Evolutionary conservation across 2,329 filamentous ascomycete genomes (phyloP).

Genomic region (Colletotrichum euphorbiae): DNA sequence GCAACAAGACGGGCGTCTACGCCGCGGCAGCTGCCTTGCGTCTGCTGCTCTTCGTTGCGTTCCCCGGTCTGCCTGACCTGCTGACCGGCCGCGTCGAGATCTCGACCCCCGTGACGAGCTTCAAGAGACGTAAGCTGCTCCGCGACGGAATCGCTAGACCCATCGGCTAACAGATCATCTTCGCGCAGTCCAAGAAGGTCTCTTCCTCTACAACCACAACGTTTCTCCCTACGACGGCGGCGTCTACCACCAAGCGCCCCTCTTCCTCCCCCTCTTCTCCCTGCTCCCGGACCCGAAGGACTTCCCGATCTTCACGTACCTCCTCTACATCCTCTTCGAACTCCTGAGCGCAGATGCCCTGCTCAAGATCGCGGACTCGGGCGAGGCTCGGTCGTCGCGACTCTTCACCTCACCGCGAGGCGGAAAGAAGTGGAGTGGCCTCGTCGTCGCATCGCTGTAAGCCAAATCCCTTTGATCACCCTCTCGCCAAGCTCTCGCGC

Average conservation of each 20-base stretch:
- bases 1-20: conserved; percentile 69
- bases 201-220: conserved; percentile 96
- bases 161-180: conserved; percentile 14
- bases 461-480: conserved; percentile 41
- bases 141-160: not conserved
- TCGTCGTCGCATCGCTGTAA: conserved; percentile 83
- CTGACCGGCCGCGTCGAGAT: conserved; percentile 94
- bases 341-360: conserved; percentile 85
- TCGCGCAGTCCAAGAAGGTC: conserved; percentile 85
- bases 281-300: conserved; percentile 78
- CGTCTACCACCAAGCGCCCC: conserved; percentile 82
- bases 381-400: conserved; percentile 78
- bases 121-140: conserved; percentile 83
- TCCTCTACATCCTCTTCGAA: conserved; percentile 86
- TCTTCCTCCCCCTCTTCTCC: conserved; percentile 91
- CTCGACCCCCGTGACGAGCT: conserved; percentile 96
- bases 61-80: conserved; percentile 85
- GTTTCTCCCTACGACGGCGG: conserved; percentile 98
- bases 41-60: conserved; percentile 81
- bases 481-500: conserved; percentile 79
- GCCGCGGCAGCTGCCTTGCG: conserved; percentile 81
- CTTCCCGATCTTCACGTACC: conserved; percentile 78
- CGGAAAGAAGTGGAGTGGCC: conserved; percentile 78
- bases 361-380: conserved; percentile 82
- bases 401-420: conserved; percentile 84